Base-by-base conservation (phyloP, 2,329 filamentous ascomycete genomes). In the Grosmannia huntii region DNA sequence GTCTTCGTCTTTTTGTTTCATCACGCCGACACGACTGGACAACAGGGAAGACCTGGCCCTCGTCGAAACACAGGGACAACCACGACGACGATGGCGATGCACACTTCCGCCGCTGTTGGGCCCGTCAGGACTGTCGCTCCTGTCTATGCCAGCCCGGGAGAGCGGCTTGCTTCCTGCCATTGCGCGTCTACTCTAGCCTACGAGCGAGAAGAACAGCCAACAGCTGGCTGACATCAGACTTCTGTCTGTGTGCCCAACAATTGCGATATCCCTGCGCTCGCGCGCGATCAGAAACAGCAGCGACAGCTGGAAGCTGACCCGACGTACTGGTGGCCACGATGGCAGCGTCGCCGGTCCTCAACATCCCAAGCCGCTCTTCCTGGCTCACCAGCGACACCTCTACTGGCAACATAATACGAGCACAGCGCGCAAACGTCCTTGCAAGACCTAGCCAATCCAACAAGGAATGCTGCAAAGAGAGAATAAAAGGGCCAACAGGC, bases 241-340 rank as follows among this genome's bases (percentile, higher is more conserved):
- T 77, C 74, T 67, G 74, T 76, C 0, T 83, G 80, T 65, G 74
- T 82, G 1, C 79, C 80, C 25, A 81, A 81, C 60, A 67, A 70
- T 19, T 66, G 75, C 59, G 57, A 61, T 0, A 65, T 80, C 11
- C 76, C 72, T 0, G 64, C 78, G 33, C 68, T 82, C 19, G 78
- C 78, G n/a, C n/a, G n/a, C n/a, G n/a, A n/a, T n/a, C n/a, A n/a
- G 38, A n/a, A 23, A 19, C 36, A 4, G n/a, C 41, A 27, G 5
- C 19, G 19, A 19, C 41, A 44, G 41, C 41, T 44, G 1, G 41
- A 44, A 44, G 41, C 25, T 7, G 27, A 44, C 27, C 11, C 5
- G 19, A 9, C 12, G 44, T 14, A 25, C 21, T 46, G 38, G 53
- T n/a, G 23, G 16, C 23, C 5, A n/a, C 52, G 2, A 33, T 19